Percentiles rank a stretch among this genome's conserved stretches.
Conservation (phyloP, 345 rosid genomes). For the Gossypium australe region DNA sequence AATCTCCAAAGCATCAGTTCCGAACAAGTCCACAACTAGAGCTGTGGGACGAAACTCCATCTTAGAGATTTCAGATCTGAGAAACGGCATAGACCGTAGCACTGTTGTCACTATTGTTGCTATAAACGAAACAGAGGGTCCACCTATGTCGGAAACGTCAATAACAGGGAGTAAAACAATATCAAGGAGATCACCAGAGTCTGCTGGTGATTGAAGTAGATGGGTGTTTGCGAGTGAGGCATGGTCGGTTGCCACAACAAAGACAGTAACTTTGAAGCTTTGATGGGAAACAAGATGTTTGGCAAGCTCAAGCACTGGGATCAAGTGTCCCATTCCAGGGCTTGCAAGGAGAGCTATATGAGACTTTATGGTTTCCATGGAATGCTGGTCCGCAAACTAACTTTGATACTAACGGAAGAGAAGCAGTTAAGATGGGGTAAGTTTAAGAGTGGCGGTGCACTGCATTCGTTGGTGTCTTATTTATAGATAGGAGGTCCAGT, state of each 20-base stretch:
- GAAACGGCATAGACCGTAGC: conserved; percentile 13
- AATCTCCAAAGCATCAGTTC: conserved; percentile 35
- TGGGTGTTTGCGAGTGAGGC: conserved; percentile 13
- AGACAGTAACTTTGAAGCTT: conserved; percentile 27
- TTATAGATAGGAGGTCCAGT: background rate
- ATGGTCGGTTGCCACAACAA: conserved; percentile 18
- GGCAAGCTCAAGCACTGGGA: conserved; percentile 39
- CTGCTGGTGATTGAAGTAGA: conserved; percentile 7
- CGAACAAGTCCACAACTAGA: conserved; percentile 44
- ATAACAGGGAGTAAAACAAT: conserved; percentile 21
- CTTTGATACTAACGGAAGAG: background rate
- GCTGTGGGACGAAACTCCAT: conserved; percentile 22
- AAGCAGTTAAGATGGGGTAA: background rate
- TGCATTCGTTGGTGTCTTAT: background rate
- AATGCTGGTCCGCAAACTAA: background rate
- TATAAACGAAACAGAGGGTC: background rate
- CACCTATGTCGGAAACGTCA: conserved; percentile 17
- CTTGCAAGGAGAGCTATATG: conserved; percentile 35
- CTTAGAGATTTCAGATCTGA: conserved; percentile 16
- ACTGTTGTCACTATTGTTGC: conserved; percentile 9
- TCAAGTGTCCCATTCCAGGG: conserved; percentile 51
- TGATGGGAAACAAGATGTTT: conserved; percentile 25
- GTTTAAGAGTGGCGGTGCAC: no score
- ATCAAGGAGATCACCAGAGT: background rate
- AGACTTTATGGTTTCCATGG: conserved; percentile 4